Evolutionary conservation across 2,329 filamentous ascomycete species (phyloP), one percentile per base, ranked within the genome.

Genomic region (Metarhizium album): DNA sequence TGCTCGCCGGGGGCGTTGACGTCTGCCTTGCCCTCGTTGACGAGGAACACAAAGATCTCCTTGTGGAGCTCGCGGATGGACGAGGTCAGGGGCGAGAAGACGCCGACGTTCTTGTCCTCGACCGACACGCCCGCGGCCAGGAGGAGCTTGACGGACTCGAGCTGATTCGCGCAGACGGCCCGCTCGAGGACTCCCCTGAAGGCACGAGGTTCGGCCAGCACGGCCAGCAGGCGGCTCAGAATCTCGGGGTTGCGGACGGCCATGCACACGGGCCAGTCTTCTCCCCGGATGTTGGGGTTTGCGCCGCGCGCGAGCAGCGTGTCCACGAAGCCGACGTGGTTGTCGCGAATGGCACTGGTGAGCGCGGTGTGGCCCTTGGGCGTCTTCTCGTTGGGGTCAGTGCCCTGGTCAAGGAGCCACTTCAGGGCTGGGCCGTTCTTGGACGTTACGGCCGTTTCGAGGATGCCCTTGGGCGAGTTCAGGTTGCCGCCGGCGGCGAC

Each of bases 241-340:
- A 87, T 75, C 0, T 64, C 62, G 0, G 84, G 82, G 35, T 79
- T 75, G 53, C 72, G 73, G 47, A 86, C 81, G 0, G 83, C 82
- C 78, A 87, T 82, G 62, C 77, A 82, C 11, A 86, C 72, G 0
- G 84, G 84, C 83, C 83, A 87, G 60, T 86, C 81, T 58, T 84
- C 72, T 33, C 83, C 83, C 14, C 82, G 74, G 18, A 83, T 67
- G 50, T 78, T 76, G 4, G 82, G 79, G 53, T 84, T 78, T 0
- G 80, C 82, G 11, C 81, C 81, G 27, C 77, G 72, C 3, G 68
- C 63, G 6, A 84, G 70, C 1, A 85, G 71, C 11, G 76, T 62
- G 38, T 83, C 78, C 22, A 86, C 74, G 57, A 84, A 70, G 5
- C 84, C 80, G 23, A 70, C 60, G 2, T 75, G 74, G 59, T 80